Conservation (phyloP, 2,329 filamentous ascomycete genomes). For the Ophiostoma australiae region DNA sequence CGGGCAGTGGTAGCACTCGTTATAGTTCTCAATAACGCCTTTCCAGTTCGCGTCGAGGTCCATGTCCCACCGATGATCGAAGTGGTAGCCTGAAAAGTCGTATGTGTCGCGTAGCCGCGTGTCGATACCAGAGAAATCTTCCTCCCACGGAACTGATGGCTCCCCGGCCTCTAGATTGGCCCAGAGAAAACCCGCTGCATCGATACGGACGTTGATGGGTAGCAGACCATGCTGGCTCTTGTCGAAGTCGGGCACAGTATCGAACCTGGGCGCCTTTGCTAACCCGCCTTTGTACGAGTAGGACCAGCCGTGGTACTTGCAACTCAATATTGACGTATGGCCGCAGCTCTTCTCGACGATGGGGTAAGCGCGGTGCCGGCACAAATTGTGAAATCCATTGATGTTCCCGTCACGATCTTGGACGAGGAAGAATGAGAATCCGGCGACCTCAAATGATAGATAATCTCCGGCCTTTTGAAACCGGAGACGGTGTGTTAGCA, state of each 20-base stretch:
- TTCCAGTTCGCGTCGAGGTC: slow-evolving; percentile 40
- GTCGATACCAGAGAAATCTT: slow-evolving; percentile 31
- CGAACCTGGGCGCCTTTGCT: slow-evolving; percentile 41
- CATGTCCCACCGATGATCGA: slow-evolving; percentile 31
- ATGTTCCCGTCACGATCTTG: slow-evolving; percentile 35
- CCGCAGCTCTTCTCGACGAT: slow-evolving; percentile 38
- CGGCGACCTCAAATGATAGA: slow-evolving; percentile 34
- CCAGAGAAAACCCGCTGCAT: slow-evolving; percentile 26
- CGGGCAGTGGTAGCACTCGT: slow-evolving; percentile 46
- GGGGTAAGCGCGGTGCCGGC: slow-evolving; percentile 42
- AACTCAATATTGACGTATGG: slow-evolving; percentile 38
- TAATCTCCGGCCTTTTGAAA: slow-evolving; percentile 37
- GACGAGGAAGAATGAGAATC: slow-evolving; percentile 40
- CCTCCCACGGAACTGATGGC: slow-evolving; percentile 41
- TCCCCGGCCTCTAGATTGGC: slow-evolving; percentile 37
- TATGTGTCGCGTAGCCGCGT: slow-evolving; percentile 24
- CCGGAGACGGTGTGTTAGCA: slow-evolving; percentile 35
- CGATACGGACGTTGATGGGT: slow-evolving; percentile 43
- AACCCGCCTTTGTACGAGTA: slow-evolving; percentile 41
- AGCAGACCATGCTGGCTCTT: slow-evolving; percentile 43
- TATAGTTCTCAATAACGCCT: slow-evolving; percentile 45
- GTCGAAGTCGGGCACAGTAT: slow-evolving; percentile 38
- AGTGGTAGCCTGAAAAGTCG: slow-evolving; percentile 31
- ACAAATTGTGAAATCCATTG: slow-evolving; percentile 43
- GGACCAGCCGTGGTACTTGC: slow-evolving; percentile 45